Conservation (phyloP, 768 basidiomycete species). For the Boletus patriciae region DNA sequence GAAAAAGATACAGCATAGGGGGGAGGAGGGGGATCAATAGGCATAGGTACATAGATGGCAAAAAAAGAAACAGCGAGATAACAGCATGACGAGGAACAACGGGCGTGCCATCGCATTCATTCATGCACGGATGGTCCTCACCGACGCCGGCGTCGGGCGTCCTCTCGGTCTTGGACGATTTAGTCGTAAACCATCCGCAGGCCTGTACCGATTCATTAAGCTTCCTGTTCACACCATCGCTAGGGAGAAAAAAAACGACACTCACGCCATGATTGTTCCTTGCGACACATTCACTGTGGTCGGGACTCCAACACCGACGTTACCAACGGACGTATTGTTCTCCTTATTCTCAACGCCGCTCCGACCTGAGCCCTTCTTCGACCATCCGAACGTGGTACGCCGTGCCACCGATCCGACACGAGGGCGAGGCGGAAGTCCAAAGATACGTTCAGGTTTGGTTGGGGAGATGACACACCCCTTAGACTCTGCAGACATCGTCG, state of each 20-base stretch:
- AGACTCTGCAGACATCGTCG: conserved; percentile 25
- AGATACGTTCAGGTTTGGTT: conserved; percentile 30
- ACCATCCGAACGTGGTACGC: conserved; percentile 59
- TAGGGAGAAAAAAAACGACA: conserved; percentile 10
- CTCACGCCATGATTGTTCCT: conserved; percentile 55
- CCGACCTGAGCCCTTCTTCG: conserved; percentile 59
- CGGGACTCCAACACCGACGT: background rate
- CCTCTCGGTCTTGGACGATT: conserved; percentile 48
- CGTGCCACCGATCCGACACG: conserved; percentile 56
- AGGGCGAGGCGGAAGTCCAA: conserved; percentile 40
- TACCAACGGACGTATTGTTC: conserved; percentile 34
- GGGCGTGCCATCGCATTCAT: background rate
- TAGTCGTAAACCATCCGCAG: conserved; percentile 43
- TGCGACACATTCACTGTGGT: conserved; percentile 27
- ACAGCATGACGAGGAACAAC: background rate
- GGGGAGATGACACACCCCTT: conserved; percentile 35
- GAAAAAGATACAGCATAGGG: conserved; percentile 29
- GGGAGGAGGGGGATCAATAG: conserved; percentile 12
- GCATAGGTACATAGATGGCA: conserved; percentile 36
- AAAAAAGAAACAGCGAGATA: background rate
- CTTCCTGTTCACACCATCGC: background rate
- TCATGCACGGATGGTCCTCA: conserved; percentile 28
- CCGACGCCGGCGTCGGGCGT: conserved; percentile 38
- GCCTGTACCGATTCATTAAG: conserved; percentile 25
- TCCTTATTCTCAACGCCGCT: conserved; percentile 56